Evolutionary conservation across 2,329 filamentous ascomycete genomes (phyloP).

Genomic region (Fusarium proliferatum): DNA sequence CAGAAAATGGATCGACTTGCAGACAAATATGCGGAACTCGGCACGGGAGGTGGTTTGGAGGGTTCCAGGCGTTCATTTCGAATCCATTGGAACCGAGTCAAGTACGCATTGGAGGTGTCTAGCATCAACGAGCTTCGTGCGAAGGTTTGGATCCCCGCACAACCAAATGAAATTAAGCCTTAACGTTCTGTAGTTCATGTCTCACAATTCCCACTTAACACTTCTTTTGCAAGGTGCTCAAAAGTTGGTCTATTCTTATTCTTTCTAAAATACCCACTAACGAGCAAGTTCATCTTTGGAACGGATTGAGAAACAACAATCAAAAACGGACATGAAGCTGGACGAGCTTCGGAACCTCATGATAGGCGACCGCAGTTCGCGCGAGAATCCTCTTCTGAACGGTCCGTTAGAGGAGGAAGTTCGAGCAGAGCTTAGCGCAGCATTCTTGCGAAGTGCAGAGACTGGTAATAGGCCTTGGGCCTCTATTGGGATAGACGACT

Average conservation of each 20-base stretch:
- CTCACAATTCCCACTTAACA: rapidly evolving
- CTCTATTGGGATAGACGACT: rapidly evolving
- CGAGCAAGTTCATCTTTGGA: rapidly evolving
- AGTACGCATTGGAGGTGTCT: background rate
- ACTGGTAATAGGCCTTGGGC: rapidly evolving
- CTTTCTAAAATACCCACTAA: background rate
- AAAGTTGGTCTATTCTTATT: background rate
- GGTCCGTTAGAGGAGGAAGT: rapidly evolving
- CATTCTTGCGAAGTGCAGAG: rapidly evolving
- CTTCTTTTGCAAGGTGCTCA: background rate
- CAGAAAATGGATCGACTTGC: background rate
- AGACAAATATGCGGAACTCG: rapidly evolving
- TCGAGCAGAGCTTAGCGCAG: background rate
- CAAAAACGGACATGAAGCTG: background rate
- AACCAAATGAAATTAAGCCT: rapidly evolving
- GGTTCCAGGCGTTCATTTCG: rapidly evolving
- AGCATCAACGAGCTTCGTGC: background rate
- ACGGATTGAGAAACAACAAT: background rate
- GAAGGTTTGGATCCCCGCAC: rapidly evolving
- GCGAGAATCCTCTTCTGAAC: rapidly evolving
- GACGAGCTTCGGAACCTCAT: rapidly evolving
- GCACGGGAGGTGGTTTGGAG: rapidly evolving
- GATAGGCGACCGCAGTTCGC: rapidly evolving
- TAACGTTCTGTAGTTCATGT: background rate
- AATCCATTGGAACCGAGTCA: background rate